Evolutionary conservation across 768 basidiomycete genomes (phyloP).

Genomic region (Russula earlei): DNA sequence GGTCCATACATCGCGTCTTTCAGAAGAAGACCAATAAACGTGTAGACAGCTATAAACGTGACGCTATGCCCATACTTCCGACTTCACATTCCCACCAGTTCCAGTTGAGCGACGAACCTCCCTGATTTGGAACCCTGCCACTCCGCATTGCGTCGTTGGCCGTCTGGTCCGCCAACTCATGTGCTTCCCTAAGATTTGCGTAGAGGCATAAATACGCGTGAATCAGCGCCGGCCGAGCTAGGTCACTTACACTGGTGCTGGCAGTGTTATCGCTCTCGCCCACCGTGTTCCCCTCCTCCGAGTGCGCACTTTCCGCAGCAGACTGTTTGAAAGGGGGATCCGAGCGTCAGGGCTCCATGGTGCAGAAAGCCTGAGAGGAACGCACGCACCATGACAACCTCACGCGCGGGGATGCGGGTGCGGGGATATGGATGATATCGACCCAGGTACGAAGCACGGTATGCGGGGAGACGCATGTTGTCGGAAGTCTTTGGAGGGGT

Average conservation of each 20-base stretch:
- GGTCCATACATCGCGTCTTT: too few species aligned
- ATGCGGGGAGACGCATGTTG: conserved; percentile 15
- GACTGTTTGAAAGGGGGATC: background rate
- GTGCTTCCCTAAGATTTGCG: background rate
- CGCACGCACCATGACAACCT: conserved; percentile 8
- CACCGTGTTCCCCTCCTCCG: background rate
- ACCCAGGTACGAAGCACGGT: conserved; percentile 12
- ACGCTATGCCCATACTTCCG: background rate
- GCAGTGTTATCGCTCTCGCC: background rate
- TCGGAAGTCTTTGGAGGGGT: background rate
- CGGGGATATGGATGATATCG: conserved; percentile 18
- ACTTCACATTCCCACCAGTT: background rate
- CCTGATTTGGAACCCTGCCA: background rate
- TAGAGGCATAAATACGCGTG: background rate
- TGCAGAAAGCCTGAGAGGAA: background rate
- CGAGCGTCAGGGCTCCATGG: background rate
- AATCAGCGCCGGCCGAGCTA: background rate
- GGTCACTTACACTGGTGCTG: too few species aligned
- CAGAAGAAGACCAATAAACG: background rate
- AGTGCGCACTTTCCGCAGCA: background rate
- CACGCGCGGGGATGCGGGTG: conserved; percentile 5
- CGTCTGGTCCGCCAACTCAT: background rate
- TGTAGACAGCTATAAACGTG: background rate
- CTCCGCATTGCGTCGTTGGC: background rate
- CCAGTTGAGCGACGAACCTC: background rate